phyloP scores from a whole-genome alignment of 768 basidiomycete genomes.

The Lentinula sp. region DNA sequence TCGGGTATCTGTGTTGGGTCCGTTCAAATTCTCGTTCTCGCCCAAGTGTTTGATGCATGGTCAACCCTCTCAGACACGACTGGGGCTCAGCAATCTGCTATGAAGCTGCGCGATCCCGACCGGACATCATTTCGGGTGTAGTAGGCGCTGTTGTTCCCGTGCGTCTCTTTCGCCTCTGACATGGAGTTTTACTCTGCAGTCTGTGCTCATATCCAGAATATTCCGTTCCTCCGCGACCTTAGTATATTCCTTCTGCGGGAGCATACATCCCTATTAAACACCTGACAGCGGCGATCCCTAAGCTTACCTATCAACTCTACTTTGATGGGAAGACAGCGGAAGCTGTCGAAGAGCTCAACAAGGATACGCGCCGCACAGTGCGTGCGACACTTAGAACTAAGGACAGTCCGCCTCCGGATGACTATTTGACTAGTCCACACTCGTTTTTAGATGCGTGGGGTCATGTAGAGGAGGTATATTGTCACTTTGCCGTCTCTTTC shows the following conservation, averaged over 20 bases:
- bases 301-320: conserved; percentile 58
- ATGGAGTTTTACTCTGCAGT: background rate
- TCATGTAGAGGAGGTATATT: conserved; percentile 32
- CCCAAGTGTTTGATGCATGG: background rate
- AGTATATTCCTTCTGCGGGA: conserved; percentile 57
- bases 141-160: conserved; percentile 59
- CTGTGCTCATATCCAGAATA: background rate
- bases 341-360: conserved; percentile 49
- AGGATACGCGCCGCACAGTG: conserved; percentile 49
- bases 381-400: conserved; percentile 50
- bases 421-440: conserved; percentile 42
- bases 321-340: conserved; percentile 43
- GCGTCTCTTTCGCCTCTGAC: conserved; percentile 14
- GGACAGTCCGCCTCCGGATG: conserved; percentile 47
- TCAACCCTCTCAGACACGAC: conserved; percentile 46
- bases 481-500: background rate
- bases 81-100: conserved; percentile 69
- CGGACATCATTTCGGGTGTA: conserved; percentile 56
- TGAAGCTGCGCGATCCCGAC: conserved; percentile 61
- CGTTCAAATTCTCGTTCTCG: conserved; percentile 8
- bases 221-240: background rate
- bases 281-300: conserved; percentile 37
- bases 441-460: conserved; percentile 52
- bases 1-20: conserved; percentile 62
- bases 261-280: conserved; percentile 40